Evolutionary conservation across 495 filamentous ascomycete genomes (phyloP).

Genomic region (Neurospora intermedia): DNA sequence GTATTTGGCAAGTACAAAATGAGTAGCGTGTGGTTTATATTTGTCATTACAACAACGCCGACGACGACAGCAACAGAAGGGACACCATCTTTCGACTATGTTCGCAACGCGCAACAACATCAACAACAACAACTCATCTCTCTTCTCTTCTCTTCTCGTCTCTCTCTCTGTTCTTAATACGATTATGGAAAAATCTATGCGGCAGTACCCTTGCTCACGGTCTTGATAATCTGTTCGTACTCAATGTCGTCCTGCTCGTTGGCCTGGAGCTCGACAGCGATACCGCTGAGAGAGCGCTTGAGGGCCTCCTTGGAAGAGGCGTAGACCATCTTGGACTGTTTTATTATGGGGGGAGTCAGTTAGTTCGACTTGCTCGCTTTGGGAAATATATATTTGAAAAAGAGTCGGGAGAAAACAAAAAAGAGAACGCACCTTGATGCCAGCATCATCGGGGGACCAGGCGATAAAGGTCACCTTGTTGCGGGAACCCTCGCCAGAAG

Average conservation of each 20-base stretch:
- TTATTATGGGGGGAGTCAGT: background rate
- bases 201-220: constrained; percentile 65
- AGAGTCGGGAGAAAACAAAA: background rate
- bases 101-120: background rate
- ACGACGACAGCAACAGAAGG: too few species aligned
- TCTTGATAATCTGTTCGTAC: constrained; percentile 63
- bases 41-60: background rate
- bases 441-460: constrained; percentile 81
- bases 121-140: background rate
- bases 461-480: constrained; percentile 95
- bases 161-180: background rate
- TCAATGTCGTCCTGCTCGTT: constrained; percentile 88
- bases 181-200: constrained; percentile 14
- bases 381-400: background rate
- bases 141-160: background rate
- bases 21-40: background rate
- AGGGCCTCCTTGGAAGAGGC: constrained; percentile 88
- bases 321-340: constrained; percentile 87
- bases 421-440: constrained; percentile 59
- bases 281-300: constrained; percentile 73
- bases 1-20: background rate
- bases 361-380: background rate
- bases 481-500: constrained; percentile 69
- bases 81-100: background rate
- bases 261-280: constrained; percentile 79